A percentile compares a stretch with the other conserved stretches of the same genome.
phyloP scores from a whole-genome alignment of 208 protist species.

The Leishmania tropica region DNA sequence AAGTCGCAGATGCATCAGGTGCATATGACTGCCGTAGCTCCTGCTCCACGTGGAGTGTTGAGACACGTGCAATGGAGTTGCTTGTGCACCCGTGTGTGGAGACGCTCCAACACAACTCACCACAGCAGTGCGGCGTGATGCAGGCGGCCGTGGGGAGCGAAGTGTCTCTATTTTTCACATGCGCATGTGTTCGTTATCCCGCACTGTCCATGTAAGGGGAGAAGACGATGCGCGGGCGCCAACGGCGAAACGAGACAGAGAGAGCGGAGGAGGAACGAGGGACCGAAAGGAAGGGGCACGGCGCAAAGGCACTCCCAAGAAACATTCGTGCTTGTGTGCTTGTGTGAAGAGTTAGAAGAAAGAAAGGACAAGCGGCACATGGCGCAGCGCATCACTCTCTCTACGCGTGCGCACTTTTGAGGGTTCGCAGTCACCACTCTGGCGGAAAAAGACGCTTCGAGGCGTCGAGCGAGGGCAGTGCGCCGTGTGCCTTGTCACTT shows the following conservation, averaged over 20 bases:
- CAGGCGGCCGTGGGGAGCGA: not conserved
- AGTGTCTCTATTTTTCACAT: not conserved
- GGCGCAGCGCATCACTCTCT: not conserved
- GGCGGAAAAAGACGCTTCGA: not conserved
- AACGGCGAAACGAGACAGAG: not conserved
- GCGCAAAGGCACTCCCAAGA: not conserved
- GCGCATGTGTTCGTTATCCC: not conserved
- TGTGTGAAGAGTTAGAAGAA: not conserved
- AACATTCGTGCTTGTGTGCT: not conserved
- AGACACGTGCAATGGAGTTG: not conserved
- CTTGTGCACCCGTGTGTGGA: not conserved
- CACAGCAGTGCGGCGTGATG: not conserved
- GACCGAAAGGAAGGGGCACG: not conserved
- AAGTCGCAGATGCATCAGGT: not conserved
- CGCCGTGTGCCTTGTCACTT: not conserved
- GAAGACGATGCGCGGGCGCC: not conserved
- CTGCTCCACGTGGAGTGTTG: not conserved
- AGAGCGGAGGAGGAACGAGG: not conserved
- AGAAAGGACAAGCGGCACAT: not conserved
- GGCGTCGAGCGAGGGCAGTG: constrained; percentile 5
- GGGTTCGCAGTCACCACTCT: not conserved
- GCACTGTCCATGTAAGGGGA: not conserved
- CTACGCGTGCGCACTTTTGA: not conserved
- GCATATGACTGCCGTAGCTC: not conserved
- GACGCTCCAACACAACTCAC: not conserved